Evolutionary conservation across 768 basidiomycete genomes (phyloP).

Genomic region (Serendipita sp.): DNA sequence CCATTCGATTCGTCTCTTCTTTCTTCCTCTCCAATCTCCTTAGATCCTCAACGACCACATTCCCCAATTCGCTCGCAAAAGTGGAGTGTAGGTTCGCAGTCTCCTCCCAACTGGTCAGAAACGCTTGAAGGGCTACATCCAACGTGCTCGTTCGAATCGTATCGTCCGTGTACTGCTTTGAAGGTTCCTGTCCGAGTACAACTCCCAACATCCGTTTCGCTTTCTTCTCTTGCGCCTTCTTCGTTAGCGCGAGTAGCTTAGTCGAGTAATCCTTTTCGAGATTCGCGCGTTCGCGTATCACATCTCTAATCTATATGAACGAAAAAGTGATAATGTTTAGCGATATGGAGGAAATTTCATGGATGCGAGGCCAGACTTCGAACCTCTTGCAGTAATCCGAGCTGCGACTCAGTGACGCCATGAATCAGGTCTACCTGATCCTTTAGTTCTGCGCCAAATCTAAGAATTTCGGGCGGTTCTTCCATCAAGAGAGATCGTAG

Average conservation of each 20-base stretch:
- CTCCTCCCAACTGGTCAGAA: slow-evolving; percentile 42
- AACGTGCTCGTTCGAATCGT: slow-evolving; percentile 43
- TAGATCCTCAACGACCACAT: slow-evolving; percentile 49
- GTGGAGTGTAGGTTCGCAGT: slow-evolving; percentile 53
- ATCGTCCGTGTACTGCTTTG: slow-evolving; percentile 39
- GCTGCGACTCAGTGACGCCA: slow-evolving; percentile 40
- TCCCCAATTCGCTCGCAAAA: slow-evolving; percentile 43
- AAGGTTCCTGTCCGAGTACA: slow-evolving; percentile 52
- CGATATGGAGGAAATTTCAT: background rate
- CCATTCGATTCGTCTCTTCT: slow-evolving; percentile 57
- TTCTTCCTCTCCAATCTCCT: slow-evolving; percentile 42
- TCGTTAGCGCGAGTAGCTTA: slow-evolving; percentile 48
- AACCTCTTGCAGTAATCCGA: slow-evolving; percentile 52
- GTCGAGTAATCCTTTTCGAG: slow-evolving; percentile 67
- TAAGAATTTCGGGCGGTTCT: background rate
- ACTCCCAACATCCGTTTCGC: slow-evolving; percentile 35
- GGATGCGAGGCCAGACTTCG: slow-evolving; percentile 14
- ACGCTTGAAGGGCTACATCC: slow-evolving; percentile 49
- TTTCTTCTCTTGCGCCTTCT: slow-evolving; percentile 59
- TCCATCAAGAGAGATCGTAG: background rate
- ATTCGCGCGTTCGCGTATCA: slow-evolving; percentile 47
- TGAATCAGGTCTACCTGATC: slow-evolving; percentile 58
- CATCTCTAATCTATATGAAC: slow-evolving; percentile 44
- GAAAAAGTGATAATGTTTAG: background rate
- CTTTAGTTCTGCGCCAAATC: slow-evolving; percentile 15